Base-by-base conservation (phyloP, 1,284 basidiomycete genomes). In the Apiotrichum brassicae region DNA sequence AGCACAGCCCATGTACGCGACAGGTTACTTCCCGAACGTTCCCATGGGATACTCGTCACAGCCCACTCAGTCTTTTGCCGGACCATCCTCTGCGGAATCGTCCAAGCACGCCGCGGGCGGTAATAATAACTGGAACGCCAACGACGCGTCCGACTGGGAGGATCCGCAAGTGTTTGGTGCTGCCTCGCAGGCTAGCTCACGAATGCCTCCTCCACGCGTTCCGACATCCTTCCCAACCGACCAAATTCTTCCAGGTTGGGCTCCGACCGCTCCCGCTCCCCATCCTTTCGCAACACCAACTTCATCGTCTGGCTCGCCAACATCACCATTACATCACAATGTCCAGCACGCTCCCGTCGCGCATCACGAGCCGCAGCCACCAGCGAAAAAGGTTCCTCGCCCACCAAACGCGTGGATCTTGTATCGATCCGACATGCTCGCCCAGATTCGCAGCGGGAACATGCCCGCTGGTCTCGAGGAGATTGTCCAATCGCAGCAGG, bases 331-430 rank as follows among this genome's bases (percentile, higher is more conserved):
- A 6, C 25, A 42, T 14, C 25, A 20, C 18, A 13, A 12, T 9
- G 16, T 19, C 9, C 40, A 28, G 18, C 14, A 30, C 40, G 19
- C 13, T n/a, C 40, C 26, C 8, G 24, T 42, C 2, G n/a, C 28
- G 9, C 40, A 42, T 18, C 40, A 25, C 12, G 40, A 25, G n/a
- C 39, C 25, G n/a, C 39, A 22, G 9, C 23, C 23, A 13, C 19
- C 26, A 9, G 14, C 32, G 4, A 13, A 35, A 11, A 56, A 56
- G 28, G 40, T 46, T 5, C 50, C 54, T 24, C 80, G 89, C 0
- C 91, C 91, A 3, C 82, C 84, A 16, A 94, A 94, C 68, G 84
- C 90, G 0, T 94, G 88, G 87, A 93, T 95, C 54, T 62, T 94
- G n/a, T 95, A 89, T 68, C 82, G 90, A 36, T 83, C 84, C 3